A percentile compares a stretch with the other conserved stretches of the same genome.
Conservation (phyloP, 352 stramenopile genomes). For the Achlya hypogyna region DNA sequence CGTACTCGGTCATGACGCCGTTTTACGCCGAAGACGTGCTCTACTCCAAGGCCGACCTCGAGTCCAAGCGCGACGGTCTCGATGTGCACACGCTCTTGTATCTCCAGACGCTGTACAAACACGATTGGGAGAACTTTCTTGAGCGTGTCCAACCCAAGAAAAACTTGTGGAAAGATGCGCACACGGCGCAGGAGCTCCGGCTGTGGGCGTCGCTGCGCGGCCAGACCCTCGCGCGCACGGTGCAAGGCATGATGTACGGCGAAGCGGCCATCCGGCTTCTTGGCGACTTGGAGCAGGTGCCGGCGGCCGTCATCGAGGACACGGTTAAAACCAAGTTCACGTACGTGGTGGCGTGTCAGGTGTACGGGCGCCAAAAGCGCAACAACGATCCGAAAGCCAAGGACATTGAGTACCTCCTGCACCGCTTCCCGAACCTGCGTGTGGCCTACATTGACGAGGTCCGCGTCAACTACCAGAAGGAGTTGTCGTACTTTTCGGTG, state of each 20-base stretch:
- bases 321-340: conserved; percentile 98
- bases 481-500: conserved; percentile 93
- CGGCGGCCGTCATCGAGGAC: conserved; percentile 89
- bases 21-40: conserved; percentile 98
- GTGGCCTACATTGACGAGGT: conserved; percentile 99
- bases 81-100: conserved; percentile 82
- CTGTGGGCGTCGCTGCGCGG: conserved; percentile 97
- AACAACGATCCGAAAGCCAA: conserved; percentile 97
- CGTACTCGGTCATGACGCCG: conserved; percentile 97
- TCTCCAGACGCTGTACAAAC: conserved; percentile 96
- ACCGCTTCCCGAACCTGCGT: conserved; percentile 94
- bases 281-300: conserved; percentile 90
- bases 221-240: conserved; percentile 95
- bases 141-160: conserved; percentile 93
- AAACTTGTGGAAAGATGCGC: conserved; percentile 84
- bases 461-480: conserved; percentile 90
- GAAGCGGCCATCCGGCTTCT: conserved; percentile 97
- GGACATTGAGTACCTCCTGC: conserved; percentile 97
- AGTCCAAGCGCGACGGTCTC: conserved; percentile 91
- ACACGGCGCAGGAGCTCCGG: conserved; percentile 82
- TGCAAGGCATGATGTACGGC: conserved; percentile 99
- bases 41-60: conserved; percentile 95
- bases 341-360: conserved; percentile 97
- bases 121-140: conserved; percentile 98
- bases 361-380: conserved; percentile 97